These are phyloP conservation scores for Fragaria iinumae DNA, from an alignment of 306 rosid species.

Conservation along the genomic window DNA sequence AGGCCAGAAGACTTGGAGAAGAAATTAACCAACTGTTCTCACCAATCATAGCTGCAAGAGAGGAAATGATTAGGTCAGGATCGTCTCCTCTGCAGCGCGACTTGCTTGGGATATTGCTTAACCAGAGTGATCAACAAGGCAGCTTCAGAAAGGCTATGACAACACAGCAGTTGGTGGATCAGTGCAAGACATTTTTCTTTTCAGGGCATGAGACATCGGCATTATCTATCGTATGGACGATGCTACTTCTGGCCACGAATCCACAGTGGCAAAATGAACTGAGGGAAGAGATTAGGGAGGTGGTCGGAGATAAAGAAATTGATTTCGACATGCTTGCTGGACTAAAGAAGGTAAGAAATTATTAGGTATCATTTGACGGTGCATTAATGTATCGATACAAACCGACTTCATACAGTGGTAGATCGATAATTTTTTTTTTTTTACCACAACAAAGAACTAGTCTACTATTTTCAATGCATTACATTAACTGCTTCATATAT, in stretches of 20 bases:
- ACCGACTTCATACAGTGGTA: too few species aligned
- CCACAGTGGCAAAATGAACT: conserved; percentile 65
- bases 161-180: conserved; percentile 56
- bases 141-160: conserved; percentile 33
- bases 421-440: too few species aligned
- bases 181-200: conserved; percentile 84
- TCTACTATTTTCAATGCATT: too few species aligned
- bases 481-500: background rate
- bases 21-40: conserved; percentile 52
- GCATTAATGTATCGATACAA: too few species aligned
- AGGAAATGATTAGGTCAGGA: conserved; percentile 4
- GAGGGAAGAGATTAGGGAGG: conserved; percentile 71
- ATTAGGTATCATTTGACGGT: background rate
- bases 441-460: too few species aligned
- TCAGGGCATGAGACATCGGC: conserved; percentile 90
- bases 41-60: conserved; percentile 34
- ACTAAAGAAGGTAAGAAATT: conserved; percentile 53
- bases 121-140: conserved; percentile 34
- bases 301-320: conserved; percentile 41
- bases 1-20: conserved; percentile 56
- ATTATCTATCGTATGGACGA: conserved; percentile 74
- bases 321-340: conserved; percentile 49
- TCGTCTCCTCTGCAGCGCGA: conserved; percentile 29
- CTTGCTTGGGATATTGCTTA: conserved; percentile 52
- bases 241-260: conserved; percentile 66